phyloP scores from a whole-genome alignment of 306 rosid species.

The Lathyrus tuberosus region DNA sequence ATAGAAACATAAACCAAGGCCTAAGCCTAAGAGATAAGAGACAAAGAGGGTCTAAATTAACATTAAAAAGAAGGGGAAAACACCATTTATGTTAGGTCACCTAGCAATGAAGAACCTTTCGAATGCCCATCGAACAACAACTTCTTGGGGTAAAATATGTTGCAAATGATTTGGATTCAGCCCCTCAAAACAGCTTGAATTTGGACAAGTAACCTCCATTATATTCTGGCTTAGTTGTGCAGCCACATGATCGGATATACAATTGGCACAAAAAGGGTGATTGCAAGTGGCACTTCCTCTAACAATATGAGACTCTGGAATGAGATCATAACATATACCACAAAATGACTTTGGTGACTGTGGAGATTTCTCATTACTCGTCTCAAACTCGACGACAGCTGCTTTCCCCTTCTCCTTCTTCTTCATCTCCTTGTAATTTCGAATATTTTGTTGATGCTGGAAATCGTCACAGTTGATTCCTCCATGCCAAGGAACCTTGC shows the following conservation, averaged over 20 bases:
- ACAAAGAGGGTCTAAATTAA: not conserved
- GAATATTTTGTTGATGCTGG: not conserved
- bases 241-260: slow-evolving; percentile 15
- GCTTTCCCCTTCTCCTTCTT: not conserved
- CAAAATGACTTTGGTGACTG: not conserved
- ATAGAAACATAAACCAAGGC: not conserved
- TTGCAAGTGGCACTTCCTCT: slow-evolving; percentile 11
- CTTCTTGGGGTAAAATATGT: slow-evolving; percentile 19
- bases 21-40: not conserved
- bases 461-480: not conserved
- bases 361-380: not conserved
- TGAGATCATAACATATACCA: slow-evolving; percentile 26
- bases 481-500: not conserved
- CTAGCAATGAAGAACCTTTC: not conserved
- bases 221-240: not conserved
- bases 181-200: not conserved
- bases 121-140: slow-evolving; percentile 14
- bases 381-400: not conserved
- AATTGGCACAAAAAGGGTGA: slow-evolving; percentile 10
- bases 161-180: not conserved
- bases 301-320: not conserved
- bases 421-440: not conserved
- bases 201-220: slow-evolving; percentile 23
- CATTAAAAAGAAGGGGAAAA: not conserved
- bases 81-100: not conserved